phyloP scores from a whole-genome alignment of 2,329 filamentous ascomycete species.

The Aspergillus unguis region DNA sequence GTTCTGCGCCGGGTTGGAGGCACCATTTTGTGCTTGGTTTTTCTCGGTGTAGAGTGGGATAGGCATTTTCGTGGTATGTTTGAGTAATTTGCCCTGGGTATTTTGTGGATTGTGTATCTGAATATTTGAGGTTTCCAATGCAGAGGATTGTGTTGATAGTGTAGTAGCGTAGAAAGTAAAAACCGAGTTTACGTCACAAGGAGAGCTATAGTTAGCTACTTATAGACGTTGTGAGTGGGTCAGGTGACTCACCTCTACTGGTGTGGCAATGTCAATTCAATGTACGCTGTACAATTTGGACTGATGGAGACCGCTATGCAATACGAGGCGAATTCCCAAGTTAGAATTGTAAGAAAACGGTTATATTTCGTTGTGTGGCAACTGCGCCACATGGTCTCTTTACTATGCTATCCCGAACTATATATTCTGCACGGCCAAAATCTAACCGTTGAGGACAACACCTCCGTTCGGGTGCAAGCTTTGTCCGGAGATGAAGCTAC shows the following conservation, averaged over 20 bases:
- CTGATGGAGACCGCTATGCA: not conserved
- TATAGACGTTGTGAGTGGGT: not conserved
- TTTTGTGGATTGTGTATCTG: too few species aligned
- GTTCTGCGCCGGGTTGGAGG: conserved; percentile 11
- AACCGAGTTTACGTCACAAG: not conserved
- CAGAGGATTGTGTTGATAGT: too few species aligned
- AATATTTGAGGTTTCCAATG: too few species aligned
- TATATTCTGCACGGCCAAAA: not conserved
- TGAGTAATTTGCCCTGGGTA: not conserved
- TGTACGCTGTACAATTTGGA: not conserved
- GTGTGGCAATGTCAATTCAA: not conserved
- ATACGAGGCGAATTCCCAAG: not conserved
- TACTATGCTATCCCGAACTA: too few species aligned
- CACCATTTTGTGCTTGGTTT: not conserved
- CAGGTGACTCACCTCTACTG: not conserved
- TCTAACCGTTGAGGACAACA: conserved; percentile 50
- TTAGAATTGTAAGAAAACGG: too few species aligned
- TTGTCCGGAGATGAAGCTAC: conserved; percentile 71
- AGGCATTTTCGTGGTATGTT: conserved; percentile 13
- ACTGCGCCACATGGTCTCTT: too few species aligned
- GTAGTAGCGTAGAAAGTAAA: not conserved
- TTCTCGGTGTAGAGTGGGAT: conserved; percentile 12
- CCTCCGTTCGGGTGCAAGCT: conserved; percentile 64
- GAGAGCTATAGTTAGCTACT: not conserved
- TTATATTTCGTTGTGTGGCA: too few species aligned